Conservation (phyloP, 2,329 filamentous ascomycete species). For the Exophiala spinifera region DNA sequence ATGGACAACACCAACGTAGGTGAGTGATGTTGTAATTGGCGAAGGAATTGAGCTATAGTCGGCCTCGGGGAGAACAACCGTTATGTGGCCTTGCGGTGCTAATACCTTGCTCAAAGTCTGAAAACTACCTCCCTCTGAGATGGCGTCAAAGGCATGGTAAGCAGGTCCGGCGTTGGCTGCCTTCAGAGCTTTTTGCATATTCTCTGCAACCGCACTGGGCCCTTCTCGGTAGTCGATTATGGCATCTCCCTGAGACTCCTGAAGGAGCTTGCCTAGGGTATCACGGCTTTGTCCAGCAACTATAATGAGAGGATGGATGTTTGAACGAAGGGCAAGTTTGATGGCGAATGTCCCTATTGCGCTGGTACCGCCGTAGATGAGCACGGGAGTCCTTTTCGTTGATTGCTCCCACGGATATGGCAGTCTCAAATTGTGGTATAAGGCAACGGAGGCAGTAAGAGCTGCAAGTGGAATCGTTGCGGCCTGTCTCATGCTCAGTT, state of each 20-base stretch:
- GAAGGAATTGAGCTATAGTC: conserved; percentile 2
- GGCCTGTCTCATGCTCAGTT: conserved; percentile 1
- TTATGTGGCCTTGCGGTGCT: conserved; percentile 33
- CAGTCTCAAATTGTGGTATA: conserved; percentile 9
- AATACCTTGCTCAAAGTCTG: conserved; percentile 45
- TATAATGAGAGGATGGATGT: conserved; percentile 61
- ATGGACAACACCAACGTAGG: conserved; percentile 4
- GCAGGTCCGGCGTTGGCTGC: conserved; percentile 48
- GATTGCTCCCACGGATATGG: conserved; percentile 9
- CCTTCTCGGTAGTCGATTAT: conserved; percentile 62
- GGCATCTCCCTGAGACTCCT: conserved; percentile 49
- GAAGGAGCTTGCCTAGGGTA: conserved; percentile 32
- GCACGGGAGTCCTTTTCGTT: conserved; percentile 31
- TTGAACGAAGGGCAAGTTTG: conserved; percentile 53
- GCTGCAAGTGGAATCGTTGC: conserved; percentile 14
- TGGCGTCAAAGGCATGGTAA: conserved; percentile 54
- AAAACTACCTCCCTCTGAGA: conserved; percentile 51
- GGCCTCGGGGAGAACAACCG: conserved; percentile 5
- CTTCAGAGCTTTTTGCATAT: conserved; percentile 42
- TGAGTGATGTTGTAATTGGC: conserved; percentile 4
- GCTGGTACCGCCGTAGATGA: conserved; percentile 56
- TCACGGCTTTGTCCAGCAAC: conserved; percentile 55
- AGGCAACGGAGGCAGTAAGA: conserved; percentile 10
- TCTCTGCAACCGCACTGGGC: conserved; percentile 48
- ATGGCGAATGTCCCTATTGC: conserved; percentile 58